Evolutionary conservation across 2,329 filamentous ascomycete species (phyloP).

Genomic region (Elsinoe australis): DNA sequence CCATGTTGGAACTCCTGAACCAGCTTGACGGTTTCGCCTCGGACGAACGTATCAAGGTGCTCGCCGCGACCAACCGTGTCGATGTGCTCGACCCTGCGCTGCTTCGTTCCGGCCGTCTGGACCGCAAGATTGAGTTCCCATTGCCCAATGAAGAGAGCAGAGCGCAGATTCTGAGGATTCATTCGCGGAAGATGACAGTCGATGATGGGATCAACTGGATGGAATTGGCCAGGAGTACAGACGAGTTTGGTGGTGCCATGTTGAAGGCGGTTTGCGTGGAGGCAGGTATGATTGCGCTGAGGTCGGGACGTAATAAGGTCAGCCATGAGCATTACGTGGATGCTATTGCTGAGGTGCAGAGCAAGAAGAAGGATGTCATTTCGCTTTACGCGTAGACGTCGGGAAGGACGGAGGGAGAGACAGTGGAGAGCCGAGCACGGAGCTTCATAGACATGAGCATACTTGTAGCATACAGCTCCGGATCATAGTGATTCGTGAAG

Average conservation of each 20-base stretch:
- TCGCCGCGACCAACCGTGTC: conserved; percentile 89
- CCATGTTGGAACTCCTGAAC: conserved; percentile 97
- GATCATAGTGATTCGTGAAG: too few relatives aligned
- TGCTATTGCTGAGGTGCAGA: conserved; percentile 91
- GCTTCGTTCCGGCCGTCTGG: conserved; percentile 90
- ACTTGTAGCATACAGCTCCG: too few relatives aligned
- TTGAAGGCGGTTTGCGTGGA: conserved; percentile 98
- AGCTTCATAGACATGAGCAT: too few relatives aligned
- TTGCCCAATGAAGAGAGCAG: conserved; percentile 92
- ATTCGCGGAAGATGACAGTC: conserved; percentile 96
- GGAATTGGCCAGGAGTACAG: conserved; percentile 89
- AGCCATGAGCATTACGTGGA: conserved; percentile 98
- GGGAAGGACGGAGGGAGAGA: too few relatives aligned
- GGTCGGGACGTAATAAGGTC: conserved; percentile 92
- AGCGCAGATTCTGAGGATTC: conserved; percentile 95
- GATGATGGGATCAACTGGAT: conserved; percentile 91
- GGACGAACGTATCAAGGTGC: conserved; percentile 91
- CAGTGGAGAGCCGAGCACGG: too few relatives aligned
- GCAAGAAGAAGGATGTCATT: conserved; percentile 75
- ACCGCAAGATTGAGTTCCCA: conserved; percentile 98
- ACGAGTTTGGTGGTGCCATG: conserved; percentile 97
- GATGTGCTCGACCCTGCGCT: conserved; percentile 91
- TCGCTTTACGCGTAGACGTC: conserved; percentile 21
- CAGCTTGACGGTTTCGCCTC: conserved; percentile 97
- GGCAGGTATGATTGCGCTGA: conserved; percentile 96